Conservation (phyloP, 257 asterid species). For the Cynanchum wilfordii region DNA sequence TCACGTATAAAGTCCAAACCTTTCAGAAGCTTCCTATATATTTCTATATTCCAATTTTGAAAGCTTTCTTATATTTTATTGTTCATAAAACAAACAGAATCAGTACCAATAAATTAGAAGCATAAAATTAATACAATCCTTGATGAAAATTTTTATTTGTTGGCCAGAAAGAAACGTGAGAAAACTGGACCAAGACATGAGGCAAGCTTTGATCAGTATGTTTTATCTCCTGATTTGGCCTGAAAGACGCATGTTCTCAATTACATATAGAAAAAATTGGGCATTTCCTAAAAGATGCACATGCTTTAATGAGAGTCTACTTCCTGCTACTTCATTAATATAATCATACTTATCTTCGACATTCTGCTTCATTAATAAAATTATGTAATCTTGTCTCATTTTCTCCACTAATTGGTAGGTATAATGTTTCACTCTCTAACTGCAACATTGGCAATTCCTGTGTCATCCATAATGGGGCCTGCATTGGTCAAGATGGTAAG, state of each 20-base stretch:
- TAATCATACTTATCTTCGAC: neutral
- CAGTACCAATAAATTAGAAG: neutral
- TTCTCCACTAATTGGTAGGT: constrained; percentile 28
- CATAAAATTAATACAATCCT: neutral
- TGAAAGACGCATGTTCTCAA: neutral
- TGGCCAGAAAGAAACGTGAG: neutral
- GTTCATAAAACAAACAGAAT: neutral
- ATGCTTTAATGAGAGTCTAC: neutral
- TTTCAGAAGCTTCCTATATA: neutral
- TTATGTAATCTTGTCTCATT: neutral
- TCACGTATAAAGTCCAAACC: neutral
- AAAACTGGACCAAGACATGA: neutral
- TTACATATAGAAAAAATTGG: neutral
- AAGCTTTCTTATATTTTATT: no score
- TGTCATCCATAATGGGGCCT: constrained; percentile 70
- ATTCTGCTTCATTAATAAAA: neutral
- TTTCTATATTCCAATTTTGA: neutral
- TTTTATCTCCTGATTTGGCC: neutral
- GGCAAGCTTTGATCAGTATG: neutral
- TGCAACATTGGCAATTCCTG: constrained; percentile 75
- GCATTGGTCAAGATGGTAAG: constrained; percentile 97
- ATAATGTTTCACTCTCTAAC: constrained; percentile 67
- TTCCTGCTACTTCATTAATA: neutral
- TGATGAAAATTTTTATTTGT: no score
- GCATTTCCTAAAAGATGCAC: neutral